Evolutionary conservation across 1,284 basidiomycete genomes (phyloP).

Genomic region (Pisolithus thermaeus): DNA sequence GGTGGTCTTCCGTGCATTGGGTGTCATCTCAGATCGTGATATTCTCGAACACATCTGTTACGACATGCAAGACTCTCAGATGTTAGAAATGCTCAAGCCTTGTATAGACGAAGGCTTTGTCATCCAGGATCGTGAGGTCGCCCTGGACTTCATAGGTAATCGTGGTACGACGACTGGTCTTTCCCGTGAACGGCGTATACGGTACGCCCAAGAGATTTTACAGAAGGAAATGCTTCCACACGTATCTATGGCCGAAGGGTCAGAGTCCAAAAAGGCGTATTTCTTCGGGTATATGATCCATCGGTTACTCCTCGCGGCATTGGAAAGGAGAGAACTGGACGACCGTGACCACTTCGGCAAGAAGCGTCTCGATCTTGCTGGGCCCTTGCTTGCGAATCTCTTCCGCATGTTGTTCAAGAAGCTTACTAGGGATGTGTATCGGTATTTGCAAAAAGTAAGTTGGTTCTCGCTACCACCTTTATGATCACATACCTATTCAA

Average conservation of each 20-base stretch:
- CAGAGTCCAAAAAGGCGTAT: conserved; percentile 97
- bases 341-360: conserved; percentile 99
- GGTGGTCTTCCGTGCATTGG: conserved; percentile 97
- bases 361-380: conserved; percentile 95
- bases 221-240: conserved; percentile 99
- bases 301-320: conserved; percentile 85
- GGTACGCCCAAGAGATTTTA: conserved; percentile 96
- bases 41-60: conserved; percentile 99
- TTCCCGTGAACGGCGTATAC: conserved; percentile 86
- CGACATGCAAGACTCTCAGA: conserved; percentile 91
- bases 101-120: conserved; percentile 99
- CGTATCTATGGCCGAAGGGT: conserved; percentile 93
- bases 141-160: conserved; percentile 97
- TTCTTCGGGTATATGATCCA: conserved; percentile 99
- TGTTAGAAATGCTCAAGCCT: conserved; percentile 98
- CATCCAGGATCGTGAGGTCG: conserved; percentile 95
- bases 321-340: conserved; percentile 94
- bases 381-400: conserved; percentile 89
- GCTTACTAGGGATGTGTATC: conserved; percentile 94
- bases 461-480: background rate
- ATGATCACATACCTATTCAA: background rate
- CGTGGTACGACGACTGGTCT: conserved; percentile 95
- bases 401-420: conserved; percentile 99
- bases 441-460: conserved; percentile 90
- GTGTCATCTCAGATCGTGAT: conserved; percentile 96